Base-by-base conservation (phyloP, 202 grass and related monocot genomes). In the Schoenoplectus tabernaemontani region DNA sequence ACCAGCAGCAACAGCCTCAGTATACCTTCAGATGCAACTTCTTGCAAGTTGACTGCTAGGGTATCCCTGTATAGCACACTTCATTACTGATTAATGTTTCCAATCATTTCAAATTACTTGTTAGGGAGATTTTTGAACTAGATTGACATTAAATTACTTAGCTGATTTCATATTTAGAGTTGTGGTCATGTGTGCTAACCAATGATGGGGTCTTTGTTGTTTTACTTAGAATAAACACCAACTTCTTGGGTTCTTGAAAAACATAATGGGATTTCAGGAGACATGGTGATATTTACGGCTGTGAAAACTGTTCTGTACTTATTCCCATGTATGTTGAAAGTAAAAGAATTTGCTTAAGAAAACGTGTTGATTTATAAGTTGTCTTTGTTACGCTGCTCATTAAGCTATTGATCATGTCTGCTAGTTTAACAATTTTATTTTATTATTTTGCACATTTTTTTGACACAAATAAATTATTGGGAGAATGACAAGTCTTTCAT, bases 21-120 rank as follows among this genome's bases (percentile, higher is more conserved):
- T 64, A 33, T 64, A n/a, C 61, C 30, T 61, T 61, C 59, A 61
- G 59, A 61, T 61, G 59, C 59, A 61, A n/a, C n/a, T n/a, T n/a
- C n/a, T n/a, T n/a, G n/a, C n/a, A n/a, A n/a, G n/a, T n/a, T n/a
- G n/a, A 32, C 26, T 61, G 26, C 13, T 15, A 53, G 11, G 11
- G 48, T 53, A 53, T 53, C 48, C 48, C 48, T 53, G 3, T 53
- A 53, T n/a, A 16, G 48, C 3, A 53, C 15, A 37, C 32, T 64
- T 30, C 13, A 36, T 64, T 64, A n/a, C 15, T 64, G 13, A 63
- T 64, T 64, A 37, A 16, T 64, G 32, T 37, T 37, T 64, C 61
- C 5, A n/a, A 64, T 4, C 7, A 37, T 61, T 64, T 64, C 13
- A 12, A 64, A n/a, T 24, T 36, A 64, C 26, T 24, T 36, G 12